These are phyloP conservation scores for Saccharomycopsis microspora DNA, from an alignment of 805 yeast genomes.

Conservation along the genomic window DNA sequence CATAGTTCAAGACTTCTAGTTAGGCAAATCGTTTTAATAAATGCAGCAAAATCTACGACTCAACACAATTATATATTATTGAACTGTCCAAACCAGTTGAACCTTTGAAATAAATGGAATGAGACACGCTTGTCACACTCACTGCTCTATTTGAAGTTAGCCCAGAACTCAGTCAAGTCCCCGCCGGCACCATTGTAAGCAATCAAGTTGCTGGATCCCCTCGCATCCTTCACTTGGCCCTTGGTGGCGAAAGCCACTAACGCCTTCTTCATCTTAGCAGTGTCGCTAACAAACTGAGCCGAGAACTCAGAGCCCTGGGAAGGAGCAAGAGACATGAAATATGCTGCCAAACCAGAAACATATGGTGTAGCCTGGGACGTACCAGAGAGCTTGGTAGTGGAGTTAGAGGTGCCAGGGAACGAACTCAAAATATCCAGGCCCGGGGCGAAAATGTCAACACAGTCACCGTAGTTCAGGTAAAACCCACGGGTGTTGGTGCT, in stretches of 20 bases:
- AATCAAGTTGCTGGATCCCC: constrained; percentile 63
- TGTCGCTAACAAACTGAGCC: too few relatives aligned
- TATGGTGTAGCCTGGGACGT: constrained; percentile 78
- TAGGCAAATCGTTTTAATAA: too few relatives aligned
- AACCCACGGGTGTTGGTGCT: constrained; percentile 53
- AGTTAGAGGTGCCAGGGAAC: constrained; percentile 27
- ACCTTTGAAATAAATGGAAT: too few relatives aligned
- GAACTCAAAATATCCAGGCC: constrained; percentile 47
- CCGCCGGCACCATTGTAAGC: constrained; percentile 77
- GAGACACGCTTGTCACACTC: too few relatives aligned
- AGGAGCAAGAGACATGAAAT: constrained; percentile 37
- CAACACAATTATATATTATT: too few relatives aligned
- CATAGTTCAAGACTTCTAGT: too few relatives aligned
- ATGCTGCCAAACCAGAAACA: constrained; percentile 63
- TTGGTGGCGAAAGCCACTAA: constrained; percentile 57
- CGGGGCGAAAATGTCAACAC: constrained; percentile 79
- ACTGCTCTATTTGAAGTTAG: too few relatives aligned
- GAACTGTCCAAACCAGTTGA: too few relatives aligned
- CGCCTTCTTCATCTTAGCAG: constrained; percentile 55
- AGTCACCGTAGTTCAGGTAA: constrained; percentile 89
- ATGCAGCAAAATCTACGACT: too few relatives aligned
- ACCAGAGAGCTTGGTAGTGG: constrained; percentile 69
- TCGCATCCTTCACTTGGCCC: constrained; percentile 43
- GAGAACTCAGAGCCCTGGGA: too few relatives aligned
- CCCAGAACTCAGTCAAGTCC: constrained; percentile 56